Evolutionary conservation across 2,329 filamentous ascomycete genomes (phyloP), one percentile per base, ranked within the genome.

Genomic region (Nothophoma quercina): DNA sequence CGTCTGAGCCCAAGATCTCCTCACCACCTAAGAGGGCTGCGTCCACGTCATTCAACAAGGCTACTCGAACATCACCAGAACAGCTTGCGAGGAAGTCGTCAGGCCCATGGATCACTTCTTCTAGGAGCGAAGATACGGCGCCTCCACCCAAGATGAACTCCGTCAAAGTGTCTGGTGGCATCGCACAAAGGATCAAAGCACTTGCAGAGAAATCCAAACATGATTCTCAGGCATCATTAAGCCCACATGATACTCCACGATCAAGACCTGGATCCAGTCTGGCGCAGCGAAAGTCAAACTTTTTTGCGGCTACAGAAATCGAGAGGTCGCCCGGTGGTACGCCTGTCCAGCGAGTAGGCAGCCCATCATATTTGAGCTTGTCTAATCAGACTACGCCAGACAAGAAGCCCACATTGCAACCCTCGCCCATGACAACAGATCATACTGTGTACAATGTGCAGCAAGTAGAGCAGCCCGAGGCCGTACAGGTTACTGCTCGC

Each of bases 141-240:
- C 51, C 45, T 21, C 61, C 61, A 25, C 57, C 65, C 18, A 60
- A 58, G 23, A 79, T 84, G 3, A 91, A 90, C 71, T 96, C 93
- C 71, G 82, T 88, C 60, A 95, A 90, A 65, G 84, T 98, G 19
- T 93, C 91, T 7, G 92, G 90, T 7, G 92, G 91, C 62, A 97
- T 99, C 55, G 96, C 93, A 3, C 91, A 93, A 72, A 88, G 95
- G 33, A 98, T 98, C 72, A 96, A 96, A 74, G 92, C 93, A 6
- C 80, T 99, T 45, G 90, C 96, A 70, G 93, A 91, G 73, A 82
- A 95, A 48, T 81, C 81, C 3, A 79, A 60, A 82, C 87, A 53
- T 75, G 81, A 69, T 68, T 71, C 68, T 16, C 47, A 61, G 41
- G 55, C 65, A 43, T 61, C 71, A 22, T 63, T 70, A 16, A 55